Evolutionary conservation across 1,284 basidiomycete species (phyloP), one percentile per base, ranked within the genome.

Genomic region (Takashimella tepidaria): DNA sequence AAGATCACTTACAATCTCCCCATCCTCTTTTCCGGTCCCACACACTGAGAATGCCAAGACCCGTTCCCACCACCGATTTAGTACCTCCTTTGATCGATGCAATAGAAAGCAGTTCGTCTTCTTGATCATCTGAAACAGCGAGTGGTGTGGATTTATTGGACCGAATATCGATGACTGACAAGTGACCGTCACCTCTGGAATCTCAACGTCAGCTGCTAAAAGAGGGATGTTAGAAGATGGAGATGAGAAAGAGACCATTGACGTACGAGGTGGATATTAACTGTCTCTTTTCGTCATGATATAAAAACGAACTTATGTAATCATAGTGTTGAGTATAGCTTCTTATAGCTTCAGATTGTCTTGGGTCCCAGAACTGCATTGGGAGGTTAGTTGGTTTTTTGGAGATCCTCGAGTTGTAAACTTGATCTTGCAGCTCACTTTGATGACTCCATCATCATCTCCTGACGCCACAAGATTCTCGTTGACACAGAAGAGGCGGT

Each of bases 281-380:
- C 54, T 92, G 89, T 62, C 84, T 87, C 74, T 89, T 89, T 74
- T 89, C 87, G 43, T 83, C 82, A 50, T 91, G 75, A 82, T 88
- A 97, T 41, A 90, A 75, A 73, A 98, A 89, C 69, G 93, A 92
- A 21, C 91, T 89, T 53, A 98, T 95, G 74, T 92, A 97, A 76
- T 97, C 92, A 68, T 87, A 92, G 68, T 98, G 93, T 54, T 97
- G 92, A 11, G 79, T 83, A 70, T 92, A 92, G 13, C 80, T 77
- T 37, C 86, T 79, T 20, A 88, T 77, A 31, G 81, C 77, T 12
- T 85, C 83, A 46, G 78, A 77, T 63, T 83, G 81, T 47, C 92
- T 80, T 19, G 87, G 83, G 72, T 97, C 92, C 92, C 92, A 97
- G 24, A 97, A 79, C 89, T 90, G 49, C 23, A n/a, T n/a, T n/a